phyloP scores from a whole-genome alignment of 148 eudicot species.

The Vaccinium corymbosum region DNA sequence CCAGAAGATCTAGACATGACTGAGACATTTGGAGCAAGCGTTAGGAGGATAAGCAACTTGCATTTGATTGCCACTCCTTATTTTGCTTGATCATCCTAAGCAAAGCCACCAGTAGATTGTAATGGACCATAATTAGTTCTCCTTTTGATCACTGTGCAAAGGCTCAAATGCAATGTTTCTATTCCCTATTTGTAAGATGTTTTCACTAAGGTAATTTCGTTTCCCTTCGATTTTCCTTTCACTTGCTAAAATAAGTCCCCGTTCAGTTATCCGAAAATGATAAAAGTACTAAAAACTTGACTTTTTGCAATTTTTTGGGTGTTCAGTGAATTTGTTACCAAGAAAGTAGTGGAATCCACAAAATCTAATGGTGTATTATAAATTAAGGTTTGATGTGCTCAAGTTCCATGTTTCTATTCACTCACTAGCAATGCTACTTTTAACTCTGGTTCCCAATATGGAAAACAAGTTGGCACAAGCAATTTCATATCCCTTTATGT shows the following conservation, averaged over 20 bases:
- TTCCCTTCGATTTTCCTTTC: background rate
- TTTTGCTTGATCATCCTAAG: background rate
- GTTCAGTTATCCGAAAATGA: background rate
- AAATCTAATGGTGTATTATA: too few species aligned
- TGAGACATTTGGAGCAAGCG: constrained; percentile 17
- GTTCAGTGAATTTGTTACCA: background rate
- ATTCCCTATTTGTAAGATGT: background rate
- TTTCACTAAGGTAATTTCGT: background rate
- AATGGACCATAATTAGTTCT: background rate
- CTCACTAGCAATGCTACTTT: background rate
- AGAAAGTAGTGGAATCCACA: background rate
- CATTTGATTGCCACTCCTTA: background rate
- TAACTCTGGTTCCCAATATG: background rate
- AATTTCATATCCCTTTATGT: too few species aligned
- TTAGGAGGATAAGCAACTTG: constrained; percentile 6
- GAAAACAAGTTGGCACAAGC: background rate
- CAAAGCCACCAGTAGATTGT: background rate
- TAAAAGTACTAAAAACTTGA: background rate
- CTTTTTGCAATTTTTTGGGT: background rate
- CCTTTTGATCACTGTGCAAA: background rate
- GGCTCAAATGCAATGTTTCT: background rate
- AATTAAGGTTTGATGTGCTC: background rate
- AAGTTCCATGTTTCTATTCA: background rate
- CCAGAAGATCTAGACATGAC: constrained; percentile 28
- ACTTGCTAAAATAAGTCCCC: background rate